These are phyloP conservation scores for Penicillium lagena DNA, from an alignment of 495 filamentous ascomycete species.

Conservation along the genomic window DNA sequence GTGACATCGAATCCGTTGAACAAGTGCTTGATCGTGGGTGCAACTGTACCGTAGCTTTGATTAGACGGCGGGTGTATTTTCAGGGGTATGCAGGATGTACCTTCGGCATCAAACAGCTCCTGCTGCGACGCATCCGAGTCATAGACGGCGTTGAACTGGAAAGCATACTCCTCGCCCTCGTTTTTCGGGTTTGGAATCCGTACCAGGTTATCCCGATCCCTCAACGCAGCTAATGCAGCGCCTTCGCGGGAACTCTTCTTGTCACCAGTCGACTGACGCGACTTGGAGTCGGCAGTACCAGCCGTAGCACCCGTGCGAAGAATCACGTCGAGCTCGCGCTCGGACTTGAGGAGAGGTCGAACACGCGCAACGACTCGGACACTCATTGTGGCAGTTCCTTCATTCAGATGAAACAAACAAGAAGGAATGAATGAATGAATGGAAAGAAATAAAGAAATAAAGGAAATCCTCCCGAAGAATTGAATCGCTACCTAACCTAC, in stretches of 20 bases:
- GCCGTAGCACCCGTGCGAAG: slow-evolving; percentile 50
- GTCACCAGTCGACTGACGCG: slow-evolving; percentile 18
- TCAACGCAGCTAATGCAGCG: slow-evolving; percentile 27
- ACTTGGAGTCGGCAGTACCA: slow-evolving; percentile 13
- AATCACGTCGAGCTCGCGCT: slow-evolving; percentile 78
- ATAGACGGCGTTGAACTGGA: slow-evolving; percentile 93
- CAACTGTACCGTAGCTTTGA: slow-evolving; percentile 35
- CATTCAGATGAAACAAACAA: slow-evolving; percentile 12
- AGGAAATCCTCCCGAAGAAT: slow-evolving; percentile 10
- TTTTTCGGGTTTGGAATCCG: slow-evolving; percentile 95
- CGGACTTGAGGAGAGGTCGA: slow-evolving; percentile 76
- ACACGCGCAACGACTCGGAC: slow-evolving; percentile 87
- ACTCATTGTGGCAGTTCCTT: slow-evolving; percentile 30
- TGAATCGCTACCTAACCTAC: slow-evolving; percentile 9
- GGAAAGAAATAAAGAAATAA: slow-evolving; percentile 7
- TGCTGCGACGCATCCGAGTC: slow-evolving; percentile 73
- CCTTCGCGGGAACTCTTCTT: slow-evolving; percentile 12
- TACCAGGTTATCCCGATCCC: slow-evolving; percentile 61
- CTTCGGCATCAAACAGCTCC: slow-evolving; percentile 81
- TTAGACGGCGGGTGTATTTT: neutral
- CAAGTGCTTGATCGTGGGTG: slow-evolving; percentile 77
- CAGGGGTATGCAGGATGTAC: slow-evolving; percentile 28
- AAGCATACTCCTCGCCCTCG: slow-evolving; percentile 81
- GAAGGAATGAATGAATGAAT: neutral
- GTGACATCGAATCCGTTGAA: slow-evolving; percentile 93